phyloP scores from a whole-genome alignment of 345 rosid genomes.

The Lagerstroemia speciosa region DNA sequence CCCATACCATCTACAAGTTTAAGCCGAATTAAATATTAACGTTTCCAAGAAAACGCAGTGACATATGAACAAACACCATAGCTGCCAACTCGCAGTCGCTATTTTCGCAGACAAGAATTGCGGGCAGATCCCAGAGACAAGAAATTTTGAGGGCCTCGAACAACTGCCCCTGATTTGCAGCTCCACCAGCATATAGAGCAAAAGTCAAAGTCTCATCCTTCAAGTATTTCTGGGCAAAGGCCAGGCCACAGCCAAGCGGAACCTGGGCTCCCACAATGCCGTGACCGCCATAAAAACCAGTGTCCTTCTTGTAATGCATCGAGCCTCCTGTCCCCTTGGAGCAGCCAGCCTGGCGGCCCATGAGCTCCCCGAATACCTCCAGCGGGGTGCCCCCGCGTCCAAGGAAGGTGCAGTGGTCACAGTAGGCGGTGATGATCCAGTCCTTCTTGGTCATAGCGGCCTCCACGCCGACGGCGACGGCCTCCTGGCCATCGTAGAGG shows the following conservation, averaged over 20 bases:
- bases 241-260: constrained; percentile 89
- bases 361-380: constrained; percentile 74
- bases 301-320: constrained; percentile 91
- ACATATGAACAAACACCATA: background rate
- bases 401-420: constrained; percentile 81
- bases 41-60: background rate
- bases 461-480: constrained; percentile 89
- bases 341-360: constrained; percentile 87
- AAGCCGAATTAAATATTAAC: background rate
- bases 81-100: constrained; percentile 60
- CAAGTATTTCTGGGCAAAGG: constrained; percentile 84
- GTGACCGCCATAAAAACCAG: constrained; percentile 82
- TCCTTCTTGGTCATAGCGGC: constrained; percentile 89
- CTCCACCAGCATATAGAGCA: constrained; percentile 88
- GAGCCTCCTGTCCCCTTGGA: constrained; percentile 94
- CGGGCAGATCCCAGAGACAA: constrained; percentile 95
- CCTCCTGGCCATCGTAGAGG: constrained; percentile 95
- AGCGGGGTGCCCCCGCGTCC: constrained; percentile 87
- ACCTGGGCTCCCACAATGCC: constrained; percentile 98
- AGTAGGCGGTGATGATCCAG: constrained; percentile 76
- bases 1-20: constrained; percentile 87
- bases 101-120: constrained; percentile 89
- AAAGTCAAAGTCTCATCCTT: constrained; percentile 89
- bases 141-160: constrained; percentile 87
- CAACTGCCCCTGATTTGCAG: constrained; percentile 96